Percentiles rank a stretch among this genome's conserved stretches.
phyloP scores from a whole-genome alignment of 2,329 filamentous ascomycete species.

The Shiraia bambusicola region DNA sequence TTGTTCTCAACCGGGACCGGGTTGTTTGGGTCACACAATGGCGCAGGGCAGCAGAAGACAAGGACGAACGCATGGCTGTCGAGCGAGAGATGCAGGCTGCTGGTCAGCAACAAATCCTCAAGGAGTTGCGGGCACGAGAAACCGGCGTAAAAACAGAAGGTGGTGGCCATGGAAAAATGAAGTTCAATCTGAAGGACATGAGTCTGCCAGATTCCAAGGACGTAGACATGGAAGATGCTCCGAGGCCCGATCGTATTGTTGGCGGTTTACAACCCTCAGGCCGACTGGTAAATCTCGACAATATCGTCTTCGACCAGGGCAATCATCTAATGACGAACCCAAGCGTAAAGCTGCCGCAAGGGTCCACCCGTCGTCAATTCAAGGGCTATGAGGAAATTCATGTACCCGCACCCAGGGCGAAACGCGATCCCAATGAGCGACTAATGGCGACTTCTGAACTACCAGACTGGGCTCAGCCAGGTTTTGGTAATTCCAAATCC shows the following conservation, averaged over 20 bases:
- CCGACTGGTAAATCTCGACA: slow-evolving; percentile 89
- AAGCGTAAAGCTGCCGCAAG: slow-evolving; percentile 88
- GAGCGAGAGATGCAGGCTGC: slow-evolving; percentile 91
- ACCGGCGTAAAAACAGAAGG: slow-evolving; percentile 57
- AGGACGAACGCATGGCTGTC: slow-evolving; percentile 69
- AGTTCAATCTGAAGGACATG: slow-evolving; percentile 81
- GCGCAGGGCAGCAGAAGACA: slow-evolving; percentile 77
- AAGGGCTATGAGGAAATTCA: slow-evolving; percentile 99
- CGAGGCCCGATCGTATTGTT: slow-evolving; percentile 57
- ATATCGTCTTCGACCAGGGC: slow-evolving; percentile 94
- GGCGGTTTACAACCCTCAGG: slow-evolving; percentile 86
- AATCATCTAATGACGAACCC: slow-evolving; percentile 99
- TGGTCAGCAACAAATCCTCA: slow-evolving; percentile 81
- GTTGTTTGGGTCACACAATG: slow-evolving; percentile 93
- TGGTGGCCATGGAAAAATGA: slow-evolving; percentile 74
- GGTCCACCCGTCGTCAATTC: slow-evolving; percentile 91
- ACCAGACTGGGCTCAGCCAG: slow-evolving; percentile 85
- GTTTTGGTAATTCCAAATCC: slow-evolving; percentile 82
- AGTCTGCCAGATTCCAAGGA: slow-evolving; percentile 67
- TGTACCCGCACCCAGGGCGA: slow-evolving; percentile 88
- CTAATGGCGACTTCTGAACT: slow-evolving; percentile 83
- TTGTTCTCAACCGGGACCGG: slow-evolving; percentile 90
- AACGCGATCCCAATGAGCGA: slow-evolving; percentile 72
- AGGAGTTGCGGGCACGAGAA: slow-evolving; percentile 78
- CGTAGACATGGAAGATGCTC: slow-evolving; percentile 41